Base-by-base conservation (phyloP, 2,329 filamentous ascomycete genomes). In the Cryphonectria radicalis region DNA sequence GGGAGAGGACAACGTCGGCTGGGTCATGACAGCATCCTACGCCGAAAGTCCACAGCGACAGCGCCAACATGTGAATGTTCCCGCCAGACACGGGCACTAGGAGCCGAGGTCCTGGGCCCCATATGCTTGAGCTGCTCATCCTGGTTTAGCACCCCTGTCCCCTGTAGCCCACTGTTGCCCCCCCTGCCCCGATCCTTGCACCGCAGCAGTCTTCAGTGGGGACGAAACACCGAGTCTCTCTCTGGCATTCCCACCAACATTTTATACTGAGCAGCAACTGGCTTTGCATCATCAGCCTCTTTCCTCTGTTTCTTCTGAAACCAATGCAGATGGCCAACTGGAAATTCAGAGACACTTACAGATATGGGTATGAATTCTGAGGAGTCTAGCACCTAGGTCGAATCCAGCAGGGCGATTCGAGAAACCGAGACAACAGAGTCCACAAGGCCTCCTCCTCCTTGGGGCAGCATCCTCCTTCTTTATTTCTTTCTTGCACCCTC, bases 51-150 rank as follows among this genome's bases (percentile, higher is more conserved):
- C 53, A 28, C 11, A 57, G 50, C 22, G 14, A 10, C 50, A 55
- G 55, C 25, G 25, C 25, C 25, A 22, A 68, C 70, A 72, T 72
- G 70, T 72, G 70, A 72, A 72, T 62, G 67, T 67, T 40, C 63
- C 25, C 66, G 25, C 55, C 55, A 59, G 55, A 32, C 55, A 35
- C 55, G 63, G 64, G 50, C 67, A 55, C 53, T 67, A 72, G 64
- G 64, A 32, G 55, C 70, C 70, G 70, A 72, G 70, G 70, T 62
- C 66, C 67, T 65, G 55, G 55, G 25, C 37, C 42, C 63, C 42
- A 50, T 46, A 43, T 46, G 63, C 55, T 65, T 5, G 67, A 63
- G 55, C 37, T 72, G 42, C 67, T 69, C 25, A 46, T 69, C 67
- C 70, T 63, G 70, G 57, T 14, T 60, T 71, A 71, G 70, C 70